Evolutionary conservation across 2,329 filamentous ascomycete species (phyloP), one percentile per base, ranked within the genome.

Genomic region (Ophiostoma sp.): DNA sequence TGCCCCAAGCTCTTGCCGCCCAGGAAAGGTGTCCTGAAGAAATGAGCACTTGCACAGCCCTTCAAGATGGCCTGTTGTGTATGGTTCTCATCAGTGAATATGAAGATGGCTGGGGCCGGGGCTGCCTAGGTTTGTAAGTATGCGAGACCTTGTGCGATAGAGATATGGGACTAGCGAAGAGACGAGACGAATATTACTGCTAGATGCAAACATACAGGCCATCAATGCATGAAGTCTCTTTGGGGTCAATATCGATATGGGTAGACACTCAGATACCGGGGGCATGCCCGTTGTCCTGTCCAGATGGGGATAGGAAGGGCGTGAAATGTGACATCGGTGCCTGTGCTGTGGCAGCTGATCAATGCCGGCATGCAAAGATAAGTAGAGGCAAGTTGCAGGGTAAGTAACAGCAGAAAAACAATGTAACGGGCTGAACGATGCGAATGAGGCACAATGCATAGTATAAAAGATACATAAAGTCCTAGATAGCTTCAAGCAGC

Each of bases 241-340:
- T 62, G 55, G 55, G 55, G 36, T 18, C 36, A 40, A 40, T 18
- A 40, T 36, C 40, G 36, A 16, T 36, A 14, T 38, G 5, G 1
- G 14, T 60, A 49, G 55, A 38, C 27, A 40, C 11, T 38, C 55
- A 8, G 27, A 60, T 60, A 9, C 12, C 18, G 49, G 27, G 49
- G 49, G 38, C 9, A 16, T 14, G 38, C 27, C 55, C 55, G 36
- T 60, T 18, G 4, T 36, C 52, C 9, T 38, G 55, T 60, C 55
- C 55, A 16, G 27, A 60, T 60, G 55, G 55, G 38, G 55, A 60
- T 60, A 60, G 18, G 27, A 60, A 38, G 55, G 55, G 27, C 38
- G 55, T 12, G 27, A 60, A 38, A 60, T 18, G 55, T 60, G 27
- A 60, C 55, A 60, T 60, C 55, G 55, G 55, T 60, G 55, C 55